Evolutionary conservation across 306 rosid species (phyloP), one percentile per base, ranked within the genome.

Genomic region (Datisca glomerata): DNA sequence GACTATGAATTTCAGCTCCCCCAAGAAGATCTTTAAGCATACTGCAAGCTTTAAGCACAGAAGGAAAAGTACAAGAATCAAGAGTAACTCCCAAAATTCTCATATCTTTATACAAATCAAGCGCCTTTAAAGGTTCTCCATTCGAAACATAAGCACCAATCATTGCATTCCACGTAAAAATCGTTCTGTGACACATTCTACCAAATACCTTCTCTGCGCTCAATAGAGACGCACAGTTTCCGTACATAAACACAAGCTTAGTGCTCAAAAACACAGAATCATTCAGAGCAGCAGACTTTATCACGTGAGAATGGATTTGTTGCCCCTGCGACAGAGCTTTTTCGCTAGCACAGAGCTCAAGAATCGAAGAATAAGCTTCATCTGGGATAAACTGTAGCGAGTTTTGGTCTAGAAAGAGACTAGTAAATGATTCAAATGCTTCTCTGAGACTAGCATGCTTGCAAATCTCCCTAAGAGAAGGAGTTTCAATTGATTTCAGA

Each of bases 101-200:
- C 87, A 81, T 81, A 24, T 71, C 65, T 23, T 45, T 47, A 36
- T 71, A 81, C 53, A 81, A 41, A 34, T 63, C 69, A 46, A 74
- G 41, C 6, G 81, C 84, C 47, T 49, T 55, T 2, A 49, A 8
- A 34, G 71, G 71, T 33, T 67, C 67, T 41, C 74, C 73, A 43
- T 55, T 61, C n/a, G 81, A 60, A 25, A 65, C 74, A 24, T 24
- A 74, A n/a, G 94, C 84, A 11, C 79, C 81, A 45, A 74, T 45
- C 74, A 82, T 71, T 7, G 81, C 87, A 50, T 82, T 82, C 84
- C 87, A 82, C 7, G 87, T 69, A 46, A 71, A 82, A 66, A 74
- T 55, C 0, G 84, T 78, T 61, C 79, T 69, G 0, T 55, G 46
- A 27, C 24, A 27, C 84, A 82, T 74, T 71, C 15, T 32, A 51